These are phyloP conservation scores for Colletotrichum aenigma DNA, from an alignment of 2,329 filamentous ascomycete species.

Conservation along the genomic window DNA sequence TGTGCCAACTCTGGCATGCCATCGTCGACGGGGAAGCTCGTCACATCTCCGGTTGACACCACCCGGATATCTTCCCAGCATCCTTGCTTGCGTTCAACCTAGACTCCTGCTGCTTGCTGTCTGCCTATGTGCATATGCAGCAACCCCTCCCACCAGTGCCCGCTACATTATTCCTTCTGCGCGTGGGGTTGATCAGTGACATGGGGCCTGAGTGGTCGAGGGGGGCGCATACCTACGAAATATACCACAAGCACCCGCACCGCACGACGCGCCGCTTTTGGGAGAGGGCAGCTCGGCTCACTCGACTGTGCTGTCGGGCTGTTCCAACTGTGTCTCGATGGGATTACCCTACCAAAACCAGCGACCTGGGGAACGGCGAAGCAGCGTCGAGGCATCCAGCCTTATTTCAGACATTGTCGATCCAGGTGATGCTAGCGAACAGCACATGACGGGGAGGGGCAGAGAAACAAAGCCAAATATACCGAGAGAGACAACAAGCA, in stretches of 20 bases:
- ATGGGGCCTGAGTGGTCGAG: not conserved
- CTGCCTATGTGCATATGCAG: not conserved
- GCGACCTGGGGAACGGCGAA: not conserved
- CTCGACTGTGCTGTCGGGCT: not conserved
- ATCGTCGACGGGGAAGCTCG: not conserved
- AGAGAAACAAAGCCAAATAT: not conserved
- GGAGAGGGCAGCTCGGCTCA: not conserved
- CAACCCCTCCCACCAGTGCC: not conserved
- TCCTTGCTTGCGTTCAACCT: slow-evolving; percentile 4
- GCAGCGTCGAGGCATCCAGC: not conserved
- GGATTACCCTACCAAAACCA: not conserved
- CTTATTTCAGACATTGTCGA: not conserved
- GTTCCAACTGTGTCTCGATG: not conserved
- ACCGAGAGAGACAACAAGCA: slow-evolving; percentile 11
- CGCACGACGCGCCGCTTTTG: not conserved
- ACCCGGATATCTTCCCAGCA: not conserved
- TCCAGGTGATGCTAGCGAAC: not conserved
- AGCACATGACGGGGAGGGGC: not conserved
- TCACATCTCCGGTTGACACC: not conserved
- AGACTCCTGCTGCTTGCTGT: not conserved
- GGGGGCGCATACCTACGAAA: not conserved
- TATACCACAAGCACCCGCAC: not conserved
- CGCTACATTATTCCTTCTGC: slow-evolving; percentile 5
- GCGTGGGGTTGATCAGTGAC: slow-evolving; percentile 18
- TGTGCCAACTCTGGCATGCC: not conserved